These are phyloP conservation scores for Pontederia crassipes DNA, from an alignment of 176 grass and related monocot genomes.

Conservation along the genomic window DNA sequence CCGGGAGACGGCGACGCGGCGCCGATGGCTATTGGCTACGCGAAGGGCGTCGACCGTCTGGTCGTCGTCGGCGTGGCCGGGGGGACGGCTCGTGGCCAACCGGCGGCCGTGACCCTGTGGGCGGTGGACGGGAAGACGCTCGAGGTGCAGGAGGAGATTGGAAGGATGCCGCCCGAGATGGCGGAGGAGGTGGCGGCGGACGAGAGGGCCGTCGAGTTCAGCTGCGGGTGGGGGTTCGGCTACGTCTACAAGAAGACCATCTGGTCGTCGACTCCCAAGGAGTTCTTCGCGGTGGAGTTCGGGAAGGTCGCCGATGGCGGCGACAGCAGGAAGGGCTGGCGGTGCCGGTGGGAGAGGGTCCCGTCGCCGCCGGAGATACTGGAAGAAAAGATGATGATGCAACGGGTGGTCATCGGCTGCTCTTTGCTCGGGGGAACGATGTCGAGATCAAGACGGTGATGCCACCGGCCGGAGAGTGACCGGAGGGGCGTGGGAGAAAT, in stretches of 20 bases:
- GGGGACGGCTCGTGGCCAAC: background rate
- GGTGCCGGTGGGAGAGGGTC: constrained; percentile 66
- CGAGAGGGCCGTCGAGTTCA: background rate
- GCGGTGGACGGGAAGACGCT: constrained; percentile 21
- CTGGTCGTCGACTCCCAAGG: background rate
- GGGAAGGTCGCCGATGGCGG: background rate
- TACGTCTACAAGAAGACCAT: constrained; percentile 27
- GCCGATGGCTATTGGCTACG: background rate
- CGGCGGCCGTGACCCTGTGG: constrained; percentile 20
- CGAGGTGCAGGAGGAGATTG: background rate
- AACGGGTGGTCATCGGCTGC: constrained; percentile 39
- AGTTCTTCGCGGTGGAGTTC: constrained; percentile 40
- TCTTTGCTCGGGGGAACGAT: background rate
- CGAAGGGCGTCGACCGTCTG: background rate
- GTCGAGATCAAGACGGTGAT: no score
- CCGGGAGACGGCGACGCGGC: background rate
- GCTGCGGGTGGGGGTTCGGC: background rate
- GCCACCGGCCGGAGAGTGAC: no score
- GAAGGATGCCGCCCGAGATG: constrained; percentile 27
- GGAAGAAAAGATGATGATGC: constrained; percentile 16
- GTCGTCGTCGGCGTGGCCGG: background rate
- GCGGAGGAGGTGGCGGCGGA: background rate
- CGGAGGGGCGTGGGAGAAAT: no score
- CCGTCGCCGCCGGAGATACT: constrained; percentile 32
- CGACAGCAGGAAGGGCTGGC: background rate